Evolutionary conservation across 768 basidiomycete genomes (phyloP), one percentile per base, ranked within the genome.

Genomic region (Leccinum aurantiacum): DNA sequence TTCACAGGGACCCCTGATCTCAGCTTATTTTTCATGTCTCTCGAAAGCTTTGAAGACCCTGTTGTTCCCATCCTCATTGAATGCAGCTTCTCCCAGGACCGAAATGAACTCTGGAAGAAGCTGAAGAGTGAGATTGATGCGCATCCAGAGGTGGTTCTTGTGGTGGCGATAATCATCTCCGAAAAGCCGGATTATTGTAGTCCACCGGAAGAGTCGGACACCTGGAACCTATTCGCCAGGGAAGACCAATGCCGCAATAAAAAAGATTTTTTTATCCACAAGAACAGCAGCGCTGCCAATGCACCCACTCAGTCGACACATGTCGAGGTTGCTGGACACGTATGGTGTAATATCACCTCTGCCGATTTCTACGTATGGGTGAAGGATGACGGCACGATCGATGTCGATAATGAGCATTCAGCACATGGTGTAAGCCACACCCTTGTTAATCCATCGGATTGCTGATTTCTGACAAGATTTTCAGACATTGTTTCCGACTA

Each of bases 61-160:
- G 7, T 29, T 33, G 33, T 60, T 22, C 48, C 47, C 1, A 0
- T 54, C 41, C 3, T 56, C 4, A 27, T 41, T 6, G 54, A 60
- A 31, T 60, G 59, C 11, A 6, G 38, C 13, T 60, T 60, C 47
- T 60, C 29, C 48, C 54, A 60, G 53, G 24, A 56, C 15, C 13
- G 8, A 8, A 19, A 15, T 17, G 48, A 22, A 6, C 13, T 24
- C 13, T 48, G 47, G 11, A 50, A 15, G 24, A 60, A 60, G 24
- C 22, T 53, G 29, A 52, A 47, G 22, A 27, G 25, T 6, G 54
- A 60, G 17, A 44, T 60, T 10, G 8, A n/a, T 47, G 38, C 24
- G 1, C 59, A 53, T 38, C 54, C 41, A 2, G 49, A 60, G 22
- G 55, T 60, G 3, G 29, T 38, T 24, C 44, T 60, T 7, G 22